Evolutionary conservation across 805 yeast species (phyloP), one percentile per base, ranked within the genome.

Genomic region (Pichia gijzeniarum): DNA sequence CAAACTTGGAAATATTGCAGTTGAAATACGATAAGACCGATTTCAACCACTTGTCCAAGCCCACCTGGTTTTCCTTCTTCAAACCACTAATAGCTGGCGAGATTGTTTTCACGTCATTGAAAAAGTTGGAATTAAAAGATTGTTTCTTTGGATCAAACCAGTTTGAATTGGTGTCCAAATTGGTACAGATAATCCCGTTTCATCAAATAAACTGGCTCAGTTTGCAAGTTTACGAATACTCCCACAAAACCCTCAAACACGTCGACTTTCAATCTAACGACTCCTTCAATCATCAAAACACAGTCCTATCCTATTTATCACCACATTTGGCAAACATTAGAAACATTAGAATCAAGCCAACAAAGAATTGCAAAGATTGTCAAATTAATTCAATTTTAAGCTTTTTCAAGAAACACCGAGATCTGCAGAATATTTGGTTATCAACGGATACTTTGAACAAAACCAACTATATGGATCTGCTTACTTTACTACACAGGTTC

Each of bases 111-210:
- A 40, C 44, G 5, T 49, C 40, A 1, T 41, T 62, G 32, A 54
- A 38, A 17, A 39, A 38, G 5, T 39, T 62, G 10, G 50, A 48
- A 17, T 35, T 62, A 22, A 48, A 45, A 4, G 53, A 49, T 22
- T 61, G 65, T 34, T 58, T 58, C 41, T 50, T 59, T 37, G 57
- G 43, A 10, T 39, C 51, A 30, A 35, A 47, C 6, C 63, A 60
- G 40, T 20, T n/a, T 1, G 27, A 25, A 3, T 39, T 51, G 5
- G 36, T 51, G 40, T 66, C 68, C 35, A 55, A 58, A 18, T 61
- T 79, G 60, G 62, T 63, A 30, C 59, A 62, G 14, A 52, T 78
- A 38, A 53, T 68, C 8, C 52, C 59, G 9, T 64, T 62, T 48
- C 53, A 57, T 6, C 53, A 61, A 18, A 31, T 53, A 5, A 43